Percentiles rank a stretch among this genome's conserved stretches.
Evolutionary conservation across 306 rosid species (phyloP).

Genomic region (Spatholobus suberectus): DNA sequence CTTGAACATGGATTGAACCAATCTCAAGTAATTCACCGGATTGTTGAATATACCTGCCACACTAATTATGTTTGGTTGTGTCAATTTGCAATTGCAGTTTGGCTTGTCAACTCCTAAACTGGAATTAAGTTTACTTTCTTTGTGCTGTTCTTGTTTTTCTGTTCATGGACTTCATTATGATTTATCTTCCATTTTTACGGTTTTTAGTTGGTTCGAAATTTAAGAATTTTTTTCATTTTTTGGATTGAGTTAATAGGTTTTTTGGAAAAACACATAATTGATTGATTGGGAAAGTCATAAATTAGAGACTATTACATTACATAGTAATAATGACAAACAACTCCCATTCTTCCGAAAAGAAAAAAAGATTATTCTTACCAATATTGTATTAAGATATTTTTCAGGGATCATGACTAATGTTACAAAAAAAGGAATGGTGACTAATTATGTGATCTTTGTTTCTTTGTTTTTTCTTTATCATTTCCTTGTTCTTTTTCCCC

Average conservation of each 20-base stretch:
- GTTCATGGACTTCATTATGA: conserved; percentile 10
- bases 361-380: neutral
- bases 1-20: neutral
- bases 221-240: neutral
- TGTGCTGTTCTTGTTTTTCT: neutral
- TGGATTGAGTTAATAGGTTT: neutral
- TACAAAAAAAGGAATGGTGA: neutral
- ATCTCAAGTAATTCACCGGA: neutral
- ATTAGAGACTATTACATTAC: neutral
- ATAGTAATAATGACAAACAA: neutral
- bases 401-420: neutral
- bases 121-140: neutral
- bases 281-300: neutral
- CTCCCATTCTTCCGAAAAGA: neutral
- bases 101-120: neutral
- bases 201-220: neutral
- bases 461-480: neutral
- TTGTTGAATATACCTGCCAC: neutral
- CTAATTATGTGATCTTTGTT: neutral
- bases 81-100: conserved; percentile 22
- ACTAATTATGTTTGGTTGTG: conserved; percentile 12
- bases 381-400: neutral
- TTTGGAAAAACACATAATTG: conserved; percentile 1
- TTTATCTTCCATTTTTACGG: neutral
- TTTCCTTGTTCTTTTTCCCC: neutral